phyloP scores from a whole-genome alignment of 1,284 basidiomycete genomes.

The Phellopilus nigrolimitatus region DNA sequence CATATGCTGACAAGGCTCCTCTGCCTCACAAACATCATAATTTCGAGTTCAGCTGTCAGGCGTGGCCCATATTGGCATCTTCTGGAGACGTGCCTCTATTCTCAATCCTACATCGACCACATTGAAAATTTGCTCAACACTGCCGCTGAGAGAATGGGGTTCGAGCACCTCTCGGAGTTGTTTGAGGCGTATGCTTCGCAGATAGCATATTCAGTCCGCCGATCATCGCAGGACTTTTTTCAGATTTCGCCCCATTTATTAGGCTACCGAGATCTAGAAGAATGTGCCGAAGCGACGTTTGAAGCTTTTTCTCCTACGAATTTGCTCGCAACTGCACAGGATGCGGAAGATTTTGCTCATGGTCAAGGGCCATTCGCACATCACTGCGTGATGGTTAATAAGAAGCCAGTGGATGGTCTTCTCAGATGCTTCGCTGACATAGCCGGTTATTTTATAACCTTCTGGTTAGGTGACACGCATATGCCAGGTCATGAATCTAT shows the following conservation, averaged over 20 bases:
- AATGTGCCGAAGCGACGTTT: conserved; percentile 59
- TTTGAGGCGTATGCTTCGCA: conserved; percentile 80
- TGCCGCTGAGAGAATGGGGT: conserved; percentile 66
- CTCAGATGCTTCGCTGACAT: conserved; percentile 67
- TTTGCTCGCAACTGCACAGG: conserved; percentile 37
- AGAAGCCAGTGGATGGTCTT: conserved; percentile 47
- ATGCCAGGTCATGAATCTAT: neutral
- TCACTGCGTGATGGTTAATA: conserved; percentile 63
- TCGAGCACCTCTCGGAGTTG: conserved; percentile 58
- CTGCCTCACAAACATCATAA: conserved; percentile 78
- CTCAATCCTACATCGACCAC: conserved; percentile 48
- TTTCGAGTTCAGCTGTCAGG: conserved; percentile 76
- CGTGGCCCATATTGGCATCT: conserved; percentile 87
- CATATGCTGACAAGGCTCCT: conserved; percentile 76
- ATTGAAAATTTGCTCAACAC: conserved; percentile 62
- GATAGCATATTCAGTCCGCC: conserved; percentile 62
- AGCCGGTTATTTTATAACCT: conserved; percentile 56
- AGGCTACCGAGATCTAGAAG: conserved; percentile 59
- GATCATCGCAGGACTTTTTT: conserved; percentile 50
- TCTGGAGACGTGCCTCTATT: conserved; percentile 61
- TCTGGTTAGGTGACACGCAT: conserved; percentile 35
- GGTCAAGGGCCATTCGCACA: conserved; percentile 49
- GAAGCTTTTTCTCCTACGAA: conserved; percentile 58
- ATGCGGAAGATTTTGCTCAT: conserved; percentile 28
- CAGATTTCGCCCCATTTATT: conserved; percentile 66